phyloP scores from a whole-genome alignment of 208 protist genomes.

The Crithidia fasciculata region DNA sequence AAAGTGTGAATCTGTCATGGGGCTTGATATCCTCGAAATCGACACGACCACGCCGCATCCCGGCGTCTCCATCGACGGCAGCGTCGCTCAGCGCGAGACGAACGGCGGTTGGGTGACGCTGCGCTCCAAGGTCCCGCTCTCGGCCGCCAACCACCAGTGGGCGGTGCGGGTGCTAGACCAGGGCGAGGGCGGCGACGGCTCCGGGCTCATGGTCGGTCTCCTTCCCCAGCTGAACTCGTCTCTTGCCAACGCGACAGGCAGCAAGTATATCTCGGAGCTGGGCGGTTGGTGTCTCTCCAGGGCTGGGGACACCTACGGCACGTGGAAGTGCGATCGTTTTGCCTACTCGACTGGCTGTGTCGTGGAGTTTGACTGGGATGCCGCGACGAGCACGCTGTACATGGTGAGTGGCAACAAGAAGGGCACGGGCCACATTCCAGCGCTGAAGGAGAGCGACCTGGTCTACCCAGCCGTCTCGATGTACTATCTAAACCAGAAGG shows the following conservation, averaged over 20 bases:
- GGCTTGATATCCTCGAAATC: slow-evolving; percentile 81
- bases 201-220: slow-evolving; percentile 90
- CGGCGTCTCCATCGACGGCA: slow-evolving; percentile 79
- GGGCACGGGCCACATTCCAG: slow-evolving; percentile 74
- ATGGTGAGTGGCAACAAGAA: slow-evolving; percentile 86
- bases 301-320: slow-evolving; percentile 86
- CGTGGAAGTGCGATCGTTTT: slow-evolving; percentile 89
- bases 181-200: slow-evolving; percentile 87
- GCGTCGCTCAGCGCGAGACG: slow-evolving; percentile 74
- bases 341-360: slow-evolving; percentile 89
- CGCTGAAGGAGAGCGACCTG: slow-evolving; percentile 64
- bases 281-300: slow-evolving; percentile 91
- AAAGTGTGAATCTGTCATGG: slow-evolving; percentile 56
- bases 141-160: slow-evolving; percentile 84
- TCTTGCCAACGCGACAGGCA: slow-evolving; percentile 61
- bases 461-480: slow-evolving; percentile 90
- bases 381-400: slow-evolving; percentile 65
- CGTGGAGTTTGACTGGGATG: slow-evolving; percentile 92
- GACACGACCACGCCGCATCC: slow-evolving; percentile 83
- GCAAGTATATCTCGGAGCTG: slow-evolving; percentile 92
- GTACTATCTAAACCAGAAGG: slow-evolving; percentile 93
- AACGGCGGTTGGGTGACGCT: slow-evolving; percentile 93
- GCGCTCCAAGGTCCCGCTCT: slow-evolving; percentile 68
- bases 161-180: slow-evolving; percentile 89
- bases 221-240: slow-evolving; percentile 68